Conservation (phyloP, 495 filamentous ascomycete genomes). For the Barbatosphaeria neglecta region DNA sequence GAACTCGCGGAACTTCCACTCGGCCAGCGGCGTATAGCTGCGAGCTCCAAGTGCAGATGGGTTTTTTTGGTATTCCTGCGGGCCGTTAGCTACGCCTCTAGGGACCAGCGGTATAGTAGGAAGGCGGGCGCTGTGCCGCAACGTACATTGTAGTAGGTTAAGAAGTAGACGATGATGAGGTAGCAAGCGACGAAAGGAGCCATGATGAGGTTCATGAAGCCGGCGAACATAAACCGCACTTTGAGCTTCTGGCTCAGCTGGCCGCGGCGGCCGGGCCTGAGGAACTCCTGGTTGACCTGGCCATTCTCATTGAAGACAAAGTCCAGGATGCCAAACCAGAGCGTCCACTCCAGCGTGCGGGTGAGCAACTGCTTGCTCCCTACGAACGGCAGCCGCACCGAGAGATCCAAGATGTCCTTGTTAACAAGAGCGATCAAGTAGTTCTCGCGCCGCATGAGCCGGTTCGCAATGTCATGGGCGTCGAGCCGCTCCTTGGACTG, state of each 20-base stretch:
- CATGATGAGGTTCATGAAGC: conserved; percentile 72
- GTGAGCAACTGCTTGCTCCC: conserved; percentile 69
- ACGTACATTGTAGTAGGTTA: conserved; percentile 77
- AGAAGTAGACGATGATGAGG: conserved; percentile 75
- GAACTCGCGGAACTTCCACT: conserved; percentile 98
- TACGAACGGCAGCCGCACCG: conserved; percentile 74
- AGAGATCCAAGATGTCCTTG: conserved; percentile 84
- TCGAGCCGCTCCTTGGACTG: conserved; percentile 94
- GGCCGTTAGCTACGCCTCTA: background rate
- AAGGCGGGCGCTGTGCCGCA: background rate
- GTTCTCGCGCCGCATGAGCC: conserved; percentile 92
- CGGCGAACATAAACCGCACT: conserved; percentile 66
- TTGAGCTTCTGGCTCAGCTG: conserved; percentile 65
- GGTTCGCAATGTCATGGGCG: conserved; percentile 93
- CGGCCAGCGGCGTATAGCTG: conserved; percentile 82
- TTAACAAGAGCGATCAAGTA: conserved; percentile 94
- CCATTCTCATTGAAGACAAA: conserved; percentile 84
- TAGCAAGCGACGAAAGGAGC: conserved; percentile 77
- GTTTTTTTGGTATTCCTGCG: conserved; percentile 80
- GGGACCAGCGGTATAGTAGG: background rate
- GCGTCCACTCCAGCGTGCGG: conserved; percentile 71
- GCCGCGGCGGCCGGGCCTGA: conserved; percentile 70
- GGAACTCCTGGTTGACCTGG: conserved; percentile 69
- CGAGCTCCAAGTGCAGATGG: conserved; percentile 67
- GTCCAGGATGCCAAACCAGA: conserved; percentile 80